phyloP scores from a whole-genome alignment of 2,329 filamentous ascomycete genomes.

The Trichoderma sp. region DNA sequence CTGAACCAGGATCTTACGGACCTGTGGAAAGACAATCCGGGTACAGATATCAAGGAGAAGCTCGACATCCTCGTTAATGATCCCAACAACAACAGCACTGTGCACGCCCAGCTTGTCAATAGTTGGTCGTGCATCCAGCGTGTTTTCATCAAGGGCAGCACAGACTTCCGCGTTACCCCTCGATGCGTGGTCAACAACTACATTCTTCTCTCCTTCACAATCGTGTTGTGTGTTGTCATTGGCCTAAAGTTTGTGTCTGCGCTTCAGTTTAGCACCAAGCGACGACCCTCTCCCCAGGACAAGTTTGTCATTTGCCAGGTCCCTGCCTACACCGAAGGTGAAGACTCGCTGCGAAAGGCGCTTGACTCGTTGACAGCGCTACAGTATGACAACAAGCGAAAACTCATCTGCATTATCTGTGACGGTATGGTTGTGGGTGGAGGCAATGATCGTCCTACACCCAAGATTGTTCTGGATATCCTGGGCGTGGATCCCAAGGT shows the following conservation, averaged over 20 bases:
- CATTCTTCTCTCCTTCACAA: conserved; percentile 81
- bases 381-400: conserved; percentile 97
- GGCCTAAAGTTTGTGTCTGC: conserved; percentile 87
- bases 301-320: conserved; percentile 99
- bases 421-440: conserved; percentile 96
- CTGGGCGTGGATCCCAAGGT: conserved; percentile 96
- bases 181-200: conserved; percentile 88
- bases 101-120: conserved; percentile 53
- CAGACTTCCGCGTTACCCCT: conserved; percentile 76
- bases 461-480: conserved; percentile 96
- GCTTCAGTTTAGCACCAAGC: conserved; percentile 88
- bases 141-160: conserved; percentile 76
- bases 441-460: conserved; percentile 93
- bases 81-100: conserved; percentile 50
- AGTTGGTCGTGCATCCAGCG: conserved; percentile 80
- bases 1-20: conserved; percentile 66
- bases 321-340: conserved; percentile 95
- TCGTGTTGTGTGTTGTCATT: conserved; percentile 78
- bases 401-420: conserved; percentile 93
- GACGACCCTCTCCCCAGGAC: conserved; percentile 84
- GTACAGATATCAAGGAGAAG: conserved; percentile 69
- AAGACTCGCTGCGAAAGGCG: conserved; percentile 89
- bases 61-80: conserved; percentile 57
- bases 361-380: conserved; percentile 91
- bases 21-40: conserved; percentile 71